Percentiles rank a stretch among this genome's conserved stretches.
Conservation (phyloP, 192 early-diverging fungal genomes). For the Coemansia sp. region DNA sequence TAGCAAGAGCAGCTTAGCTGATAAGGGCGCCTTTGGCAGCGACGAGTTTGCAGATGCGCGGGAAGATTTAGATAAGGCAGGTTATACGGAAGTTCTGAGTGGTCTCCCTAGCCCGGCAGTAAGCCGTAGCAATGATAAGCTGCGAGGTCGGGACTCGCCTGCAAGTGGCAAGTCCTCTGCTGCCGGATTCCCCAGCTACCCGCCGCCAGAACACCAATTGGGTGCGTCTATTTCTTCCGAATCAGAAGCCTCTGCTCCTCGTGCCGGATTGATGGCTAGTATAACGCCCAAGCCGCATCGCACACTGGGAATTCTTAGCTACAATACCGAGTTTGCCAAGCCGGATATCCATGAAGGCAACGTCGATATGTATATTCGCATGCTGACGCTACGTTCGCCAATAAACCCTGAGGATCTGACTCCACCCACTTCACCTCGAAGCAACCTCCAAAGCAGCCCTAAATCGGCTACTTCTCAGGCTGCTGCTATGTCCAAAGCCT, state of each 20-base stretch:
- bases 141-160: background rate
- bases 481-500: background rate
- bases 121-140: background rate
- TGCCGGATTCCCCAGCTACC: too few species aligned
- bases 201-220: background rate
- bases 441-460: conserved; percentile 1
- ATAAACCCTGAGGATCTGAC: conserved; percentile 22
- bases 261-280: background rate
- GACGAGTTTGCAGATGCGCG: conserved; percentile 10
- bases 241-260: background rate
- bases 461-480: background rate
- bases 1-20: background rate
- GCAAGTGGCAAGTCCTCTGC: background rate
- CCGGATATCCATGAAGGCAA: conserved; percentile 25
- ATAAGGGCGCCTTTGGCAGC: background rate
- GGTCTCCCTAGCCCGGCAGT: conserved; percentile 9
- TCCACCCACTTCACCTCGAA: conserved; percentile 10
- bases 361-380: conserved; percentile 20
- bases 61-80: background rate
- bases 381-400: conserved; percentile 28
- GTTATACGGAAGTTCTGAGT: background rate
- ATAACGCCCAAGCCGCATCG: background rate
- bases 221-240: background rate
- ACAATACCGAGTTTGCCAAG: conserved; percentile 8
- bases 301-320: conserved; percentile 10